These are phyloP conservation scores for Hippophae rhamnoides DNA, from an alignment of 306 rosid species.

Conservation along the genomic window DNA sequence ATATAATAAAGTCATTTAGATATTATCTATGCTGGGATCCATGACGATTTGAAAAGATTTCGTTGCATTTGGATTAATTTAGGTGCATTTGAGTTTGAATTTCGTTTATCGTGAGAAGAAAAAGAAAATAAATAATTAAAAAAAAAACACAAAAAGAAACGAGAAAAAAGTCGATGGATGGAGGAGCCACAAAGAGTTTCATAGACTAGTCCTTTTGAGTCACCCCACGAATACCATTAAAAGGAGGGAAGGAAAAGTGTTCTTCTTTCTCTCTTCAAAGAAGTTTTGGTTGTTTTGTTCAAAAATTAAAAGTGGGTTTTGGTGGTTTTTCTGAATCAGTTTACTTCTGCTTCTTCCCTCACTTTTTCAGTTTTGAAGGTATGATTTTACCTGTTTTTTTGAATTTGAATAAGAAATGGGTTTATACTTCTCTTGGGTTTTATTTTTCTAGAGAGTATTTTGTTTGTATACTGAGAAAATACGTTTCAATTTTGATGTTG, in stretches of 20 bases:
- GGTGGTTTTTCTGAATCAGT: conserved; percentile 3
- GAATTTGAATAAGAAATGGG: conserved; percentile 11
- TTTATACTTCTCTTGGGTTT: background rate
- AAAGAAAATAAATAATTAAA: background rate
- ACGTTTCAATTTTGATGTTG: background rate
- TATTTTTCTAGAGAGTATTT: background rate
- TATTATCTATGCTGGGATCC: conserved; percentile 18
- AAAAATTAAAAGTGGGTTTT: conserved; percentile 4
- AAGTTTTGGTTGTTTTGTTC: conserved; percentile 18
- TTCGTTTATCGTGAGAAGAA: conserved; percentile 12
- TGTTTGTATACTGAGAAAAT: conserved; percentile 8
- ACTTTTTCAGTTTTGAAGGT: conserved; percentile 22
- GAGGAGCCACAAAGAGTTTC: conserved; percentile 26
- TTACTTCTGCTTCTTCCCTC: conserved; percentile 11
- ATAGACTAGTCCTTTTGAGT: conserved; percentile 50
- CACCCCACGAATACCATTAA: conserved; percentile 4
- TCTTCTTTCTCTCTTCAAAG: background rate
- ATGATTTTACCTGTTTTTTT: background rate
- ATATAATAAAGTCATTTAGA: background rate
- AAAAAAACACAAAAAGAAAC: conserved; percentile 1
- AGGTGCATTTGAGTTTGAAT: conserved; percentile 14
- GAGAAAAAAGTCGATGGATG: conserved; percentile 1
- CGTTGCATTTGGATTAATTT: background rate
- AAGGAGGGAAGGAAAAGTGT: conserved; percentile 33
- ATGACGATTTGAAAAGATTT: conserved; percentile 1